A percentile compares a stretch with the other conserved stretches of the same genome.
Evolutionary conservation across 148 eudicot species (phyloP).

Genomic region (Suaeda aralocaspica): DNA sequence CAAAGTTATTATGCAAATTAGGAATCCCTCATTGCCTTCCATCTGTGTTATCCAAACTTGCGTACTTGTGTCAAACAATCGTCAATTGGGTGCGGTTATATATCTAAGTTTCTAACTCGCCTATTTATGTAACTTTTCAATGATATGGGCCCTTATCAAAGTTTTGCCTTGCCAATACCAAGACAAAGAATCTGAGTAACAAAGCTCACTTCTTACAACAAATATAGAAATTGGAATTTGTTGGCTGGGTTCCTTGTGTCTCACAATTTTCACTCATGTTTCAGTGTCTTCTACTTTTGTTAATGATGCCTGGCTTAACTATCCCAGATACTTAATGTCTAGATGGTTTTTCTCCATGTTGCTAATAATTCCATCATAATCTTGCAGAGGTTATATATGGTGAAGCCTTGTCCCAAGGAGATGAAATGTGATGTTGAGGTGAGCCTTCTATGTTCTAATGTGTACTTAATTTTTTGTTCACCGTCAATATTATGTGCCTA

Average conservation of each 20-base stretch:
- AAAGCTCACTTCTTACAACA: background rate
- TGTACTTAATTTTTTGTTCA: background rate
- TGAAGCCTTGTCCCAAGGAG: conserved; percentile 97
- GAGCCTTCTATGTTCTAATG: conserved; percentile 15
- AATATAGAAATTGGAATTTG: background rate
- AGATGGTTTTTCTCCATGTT: background rate
- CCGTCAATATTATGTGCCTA: too few relatives aligned
- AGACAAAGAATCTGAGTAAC: too few relatives aligned
- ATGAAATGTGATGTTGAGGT: conserved; percentile 99
- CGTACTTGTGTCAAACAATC: too few relatives aligned
- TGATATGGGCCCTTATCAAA: too few relatives aligned
- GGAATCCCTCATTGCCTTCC: too few relatives aligned
- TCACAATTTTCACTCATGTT: background rate
- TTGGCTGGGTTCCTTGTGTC: background rate
- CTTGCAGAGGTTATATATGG: conserved; percentile 93
- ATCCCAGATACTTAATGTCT: background rate
- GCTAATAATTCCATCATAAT: conserved; percentile 20
- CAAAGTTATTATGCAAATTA: too few relatives aligned
- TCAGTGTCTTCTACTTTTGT: background rate
- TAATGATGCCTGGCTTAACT: background rate
- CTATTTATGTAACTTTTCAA: too few relatives aligned
- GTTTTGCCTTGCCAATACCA: too few relatives aligned
- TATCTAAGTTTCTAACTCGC: too few relatives aligned
- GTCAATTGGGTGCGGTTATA: too few relatives aligned
- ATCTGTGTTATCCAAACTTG: too few relatives aligned